Evolutionary conservation across 2,329 filamentous ascomycete genomes (phyloP).

Genomic region (Laburnicola sp.): DNA sequence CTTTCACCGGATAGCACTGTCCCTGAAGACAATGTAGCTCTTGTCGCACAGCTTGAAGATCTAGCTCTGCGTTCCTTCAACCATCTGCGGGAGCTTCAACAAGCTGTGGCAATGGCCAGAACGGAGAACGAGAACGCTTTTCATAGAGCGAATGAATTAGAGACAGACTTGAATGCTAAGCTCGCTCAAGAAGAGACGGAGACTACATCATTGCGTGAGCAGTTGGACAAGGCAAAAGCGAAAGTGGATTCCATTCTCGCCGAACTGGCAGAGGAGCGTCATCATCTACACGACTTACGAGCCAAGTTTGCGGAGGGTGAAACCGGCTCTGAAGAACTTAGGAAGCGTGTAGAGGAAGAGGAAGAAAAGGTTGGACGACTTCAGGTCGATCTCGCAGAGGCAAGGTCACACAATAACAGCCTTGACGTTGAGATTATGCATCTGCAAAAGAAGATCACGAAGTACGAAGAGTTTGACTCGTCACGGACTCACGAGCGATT

Average conservation of each 20-base stretch:
- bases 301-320: conserved; percentile 78
- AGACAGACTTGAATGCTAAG: conserved; percentile 41
- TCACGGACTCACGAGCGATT: conserved; percentile 70
- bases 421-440: conserved; percentile 75
- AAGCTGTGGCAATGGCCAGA: conserved; percentile 52
- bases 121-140: conserved; percentile 51
- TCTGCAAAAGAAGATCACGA: conserved; percentile 66
- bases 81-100: conserved; percentile 50
- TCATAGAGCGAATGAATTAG: conserved; percentile 46
- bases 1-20: conserved; percentile 41
- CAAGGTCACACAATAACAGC: conserved; percentile 71
- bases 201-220: conserved; percentile 43
- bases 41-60: conserved; percentile 51
- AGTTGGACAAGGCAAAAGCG: conserved; percentile 53
- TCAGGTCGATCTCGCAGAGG: conserved; percentile 69
- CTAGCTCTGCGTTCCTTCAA: conserved; percentile 48
- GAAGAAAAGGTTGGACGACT: conserved; percentile 70
- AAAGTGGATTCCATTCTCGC: conserved; percentile 52
- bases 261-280: conserved; percentile 67
- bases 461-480: conserved; percentile 51
- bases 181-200: conserved; percentile 45
- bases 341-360: conserved; percentile 73
- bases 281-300: conserved; percentile 69
- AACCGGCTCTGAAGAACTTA: conserved; percentile 74
- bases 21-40: conserved; percentile 44